These are phyloP conservation scores for Fusarium proliferatum DNA, from an alignment of 2,329 filamentous ascomycete species.

Conservation along the genomic window DNA sequence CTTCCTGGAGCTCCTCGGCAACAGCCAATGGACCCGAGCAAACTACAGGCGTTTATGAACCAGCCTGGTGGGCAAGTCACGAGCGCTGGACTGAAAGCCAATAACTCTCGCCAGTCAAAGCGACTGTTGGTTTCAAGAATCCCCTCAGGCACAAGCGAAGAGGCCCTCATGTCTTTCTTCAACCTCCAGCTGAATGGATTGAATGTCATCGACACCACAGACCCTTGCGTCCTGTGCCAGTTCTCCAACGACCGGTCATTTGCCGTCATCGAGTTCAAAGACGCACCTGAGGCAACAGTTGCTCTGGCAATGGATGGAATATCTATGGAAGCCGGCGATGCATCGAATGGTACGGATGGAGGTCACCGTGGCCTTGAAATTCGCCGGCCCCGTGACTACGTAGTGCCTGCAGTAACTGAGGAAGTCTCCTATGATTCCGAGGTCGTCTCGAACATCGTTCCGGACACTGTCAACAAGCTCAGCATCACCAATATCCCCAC, in stretches of 20 bases:
- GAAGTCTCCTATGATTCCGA: slow-evolving; percentile 80
- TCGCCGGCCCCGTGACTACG: slow-evolving; percentile 94
- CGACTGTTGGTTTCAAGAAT: slow-evolving; percentile 90
- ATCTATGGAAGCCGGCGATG: slow-evolving; percentile 80
- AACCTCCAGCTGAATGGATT: slow-evolving; percentile 97
- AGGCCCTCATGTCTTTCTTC: slow-evolving; percentile 84
- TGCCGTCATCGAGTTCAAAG: slow-evolving; percentile 91
- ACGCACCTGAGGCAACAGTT: slow-evolving; percentile 87
- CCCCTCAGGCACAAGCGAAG: slow-evolving; percentile 77
- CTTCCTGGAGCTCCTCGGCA: slow-evolving; percentile 94
- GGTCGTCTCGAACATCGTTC: slow-evolving; percentile 81
- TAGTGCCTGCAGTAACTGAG: slow-evolving; percentile 83
- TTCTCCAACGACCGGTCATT: slow-evolving; percentile 83
- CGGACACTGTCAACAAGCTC: slow-evolving; percentile 95
- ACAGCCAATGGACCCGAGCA: slow-evolving; percentile 93
- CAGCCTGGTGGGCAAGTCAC: slow-evolving; percentile 79
- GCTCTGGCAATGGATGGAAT: slow-evolving; percentile 91
- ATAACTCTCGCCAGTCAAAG: slow-evolving; percentile 93
- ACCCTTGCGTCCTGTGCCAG: slow-evolving; percentile 87
- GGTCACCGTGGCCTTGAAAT: slow-evolving; percentile 75
- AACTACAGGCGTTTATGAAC: slow-evolving; percentile 95
- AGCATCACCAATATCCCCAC: slow-evolving; percentile 89
- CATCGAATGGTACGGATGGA: slow-evolving; percentile 64
- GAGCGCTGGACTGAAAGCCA: slow-evolving; percentile 86
- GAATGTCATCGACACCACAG: slow-evolving; percentile 85